Conservation (phyloP, 1,284 basidiomycete genomes). For the Boletus putidus region DNA sequence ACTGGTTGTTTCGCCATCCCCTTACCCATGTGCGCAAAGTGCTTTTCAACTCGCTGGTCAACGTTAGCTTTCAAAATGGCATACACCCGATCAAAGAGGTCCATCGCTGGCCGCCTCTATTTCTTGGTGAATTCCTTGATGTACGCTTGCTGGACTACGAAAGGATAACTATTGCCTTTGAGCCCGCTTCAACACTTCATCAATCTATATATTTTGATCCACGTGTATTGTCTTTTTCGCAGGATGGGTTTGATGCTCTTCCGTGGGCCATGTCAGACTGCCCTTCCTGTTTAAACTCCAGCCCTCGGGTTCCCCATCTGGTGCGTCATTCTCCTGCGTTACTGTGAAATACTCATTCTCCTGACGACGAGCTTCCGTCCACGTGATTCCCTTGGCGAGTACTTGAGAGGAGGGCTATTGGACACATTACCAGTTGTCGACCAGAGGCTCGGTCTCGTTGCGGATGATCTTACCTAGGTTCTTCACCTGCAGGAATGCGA, state of each 20-base stretch:
- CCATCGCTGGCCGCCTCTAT: slow-evolving; percentile 51
- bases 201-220: slow-evolving; percentile 46
- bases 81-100: slow-evolving; percentile 48
- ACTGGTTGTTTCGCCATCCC: neutral
- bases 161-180: slow-evolving; percentile 60
- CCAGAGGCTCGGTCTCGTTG: slow-evolving; percentile 5
- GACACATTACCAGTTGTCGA: slow-evolving; percentile 10
- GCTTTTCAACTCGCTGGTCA: slow-evolving; percentile 41
- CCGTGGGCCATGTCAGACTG: no score
- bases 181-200: slow-evolving; percentile 53
- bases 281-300: neutral
- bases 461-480: slow-evolving; percentile 4
- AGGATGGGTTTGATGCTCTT: neutral
- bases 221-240: neutral
- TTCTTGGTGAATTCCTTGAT: slow-evolving; percentile 46
- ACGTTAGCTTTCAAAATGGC: slow-evolving; percentile 42
- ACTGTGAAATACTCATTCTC: neutral
- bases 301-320: no score
- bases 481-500: slow-evolving; percentile 5
- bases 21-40: slow-evolving; percentile 41
- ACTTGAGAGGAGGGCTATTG: slow-evolving; percentile 2
- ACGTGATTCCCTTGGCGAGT: slow-evolving; percentile 1
- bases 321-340: slow-evolving; percentile 23
- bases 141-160: slow-evolving; percentile 53
- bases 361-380: neutral